Evolutionary conservation across 805 yeast species (phyloP), one percentile per base, ranked within the genome.

Genomic region (Metschnikowia arizonensis): DNA sequence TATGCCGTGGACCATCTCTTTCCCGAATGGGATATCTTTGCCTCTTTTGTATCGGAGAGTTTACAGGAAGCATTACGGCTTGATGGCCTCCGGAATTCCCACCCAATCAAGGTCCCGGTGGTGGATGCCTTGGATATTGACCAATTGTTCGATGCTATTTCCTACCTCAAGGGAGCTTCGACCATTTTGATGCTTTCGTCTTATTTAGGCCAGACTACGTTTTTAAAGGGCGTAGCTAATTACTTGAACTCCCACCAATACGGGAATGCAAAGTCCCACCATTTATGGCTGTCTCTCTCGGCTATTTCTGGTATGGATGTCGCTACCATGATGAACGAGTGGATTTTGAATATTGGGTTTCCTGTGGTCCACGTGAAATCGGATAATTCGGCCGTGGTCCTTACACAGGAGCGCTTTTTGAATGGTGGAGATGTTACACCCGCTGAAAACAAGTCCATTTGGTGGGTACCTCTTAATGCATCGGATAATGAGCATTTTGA

Each of bases 51-150:
- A 15, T 67, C 80, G 23, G 74, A 71, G 28, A 68, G 82, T 3
- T 65, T 78, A 45, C 80, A 77, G 56, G 64, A 59, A 17, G 79
- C 82, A 3, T 66, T 78, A 37, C 66, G 69, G 45, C 69, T 81
- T 49, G 86, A 81, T 55, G 74, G 81, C 1, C 70, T 81, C 49
- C 64, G 77, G 51, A 77, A 72, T 55, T 82, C 91, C 5, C 95
- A 88, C 63, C 90, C 95, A 5, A 81, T 87, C 48, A 86, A 85
- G 64, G 95, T 87, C 7, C 85, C 85, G 10, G 88, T 88, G n/a
- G 66, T 76, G 54, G 79, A 82, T 58, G 91, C 91, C 4, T 77
- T 79, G 50, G 93, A 87, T 55, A 82, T 87, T 50, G 85, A 83
- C 61, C 90, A 87, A 66, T 81, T 85, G 15, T 87, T 87, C 61